Evolutionary conservation across 2,329 filamentous ascomycete genomes (phyloP).

Genomic region (Alternaria ethzedia): DNA sequence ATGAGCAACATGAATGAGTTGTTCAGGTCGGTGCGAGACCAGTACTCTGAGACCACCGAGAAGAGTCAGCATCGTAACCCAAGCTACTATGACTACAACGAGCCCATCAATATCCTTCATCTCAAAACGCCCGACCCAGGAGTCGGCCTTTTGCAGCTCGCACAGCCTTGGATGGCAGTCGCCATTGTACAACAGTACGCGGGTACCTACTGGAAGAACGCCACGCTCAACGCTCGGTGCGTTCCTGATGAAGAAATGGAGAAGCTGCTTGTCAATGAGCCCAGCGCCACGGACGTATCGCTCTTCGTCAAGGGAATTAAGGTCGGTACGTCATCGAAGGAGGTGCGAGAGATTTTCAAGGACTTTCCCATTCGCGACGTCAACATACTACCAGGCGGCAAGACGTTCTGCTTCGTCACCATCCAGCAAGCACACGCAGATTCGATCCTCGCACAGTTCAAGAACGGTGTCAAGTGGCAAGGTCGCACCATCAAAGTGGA

Average conservation of each 20-base stretch:
- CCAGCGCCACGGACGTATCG: not conserved
- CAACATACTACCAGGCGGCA: not conserved
- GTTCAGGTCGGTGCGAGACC: not conserved
- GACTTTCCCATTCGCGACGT: not conserved
- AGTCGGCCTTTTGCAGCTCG: not conserved
- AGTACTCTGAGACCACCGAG: not conserved
- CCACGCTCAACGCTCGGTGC: not conserved
- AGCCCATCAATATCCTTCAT: not conserved
- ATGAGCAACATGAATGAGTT: not conserved
- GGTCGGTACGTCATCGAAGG: not conserved
- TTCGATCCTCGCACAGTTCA: not conserved
- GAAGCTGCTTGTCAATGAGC: not conserved
- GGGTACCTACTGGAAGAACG: not conserved
- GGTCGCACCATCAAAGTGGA: not conserved
- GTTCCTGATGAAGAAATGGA: not conserved
- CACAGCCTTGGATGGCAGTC: not conserved
- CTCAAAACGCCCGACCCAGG: not conserved
- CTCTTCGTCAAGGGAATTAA: not conserved
- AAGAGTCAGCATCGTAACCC: accelerated
- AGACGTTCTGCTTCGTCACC: not conserved
- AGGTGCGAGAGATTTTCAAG: not conserved
- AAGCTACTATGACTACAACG: not conserved
- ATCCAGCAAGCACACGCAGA: not conserved
- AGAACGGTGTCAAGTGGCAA: not conserved
- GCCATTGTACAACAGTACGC: not conserved